Conservation (phyloP, 2,329 filamentous ascomycete genomes). For the Stagonosporopsis vannaccii region DNA sequence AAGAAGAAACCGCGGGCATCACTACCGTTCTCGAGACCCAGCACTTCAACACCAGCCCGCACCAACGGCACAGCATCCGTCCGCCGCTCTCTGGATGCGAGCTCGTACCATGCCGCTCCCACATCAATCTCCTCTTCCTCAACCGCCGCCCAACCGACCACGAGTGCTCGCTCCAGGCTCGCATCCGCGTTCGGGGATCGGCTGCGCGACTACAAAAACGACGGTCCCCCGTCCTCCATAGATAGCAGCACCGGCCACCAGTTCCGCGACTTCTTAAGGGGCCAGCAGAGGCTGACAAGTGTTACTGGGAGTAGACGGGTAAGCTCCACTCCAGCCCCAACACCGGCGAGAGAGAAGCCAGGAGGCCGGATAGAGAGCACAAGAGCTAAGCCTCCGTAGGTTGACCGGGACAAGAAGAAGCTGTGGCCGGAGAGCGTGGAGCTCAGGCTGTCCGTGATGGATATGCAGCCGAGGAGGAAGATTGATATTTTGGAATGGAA, state of each 20-base stretch:
- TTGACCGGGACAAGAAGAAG: conserved; percentile 16
- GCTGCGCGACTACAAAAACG: neutral
- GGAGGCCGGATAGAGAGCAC: neutral
- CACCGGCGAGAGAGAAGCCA: neutral
- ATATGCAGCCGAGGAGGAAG: conserved; percentile 17
- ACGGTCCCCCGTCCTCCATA: neutral
- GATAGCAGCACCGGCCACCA: conserved; percentile 7
- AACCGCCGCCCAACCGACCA: neutral
- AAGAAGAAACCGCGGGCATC: conserved; percentile 9
- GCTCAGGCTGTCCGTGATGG: conserved; percentile 20
- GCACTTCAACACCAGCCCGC: neutral
- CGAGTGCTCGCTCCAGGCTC: neutral
- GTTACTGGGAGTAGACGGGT: conserved; percentile 32
- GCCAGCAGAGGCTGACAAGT: conserved; percentile 21
- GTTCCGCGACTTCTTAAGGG: conserved; percentile 30
- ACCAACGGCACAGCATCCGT: conserved; percentile 3
- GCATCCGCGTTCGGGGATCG: neutral
- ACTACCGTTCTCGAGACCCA: conserved; percentile 4
- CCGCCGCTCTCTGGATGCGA: conserved; percentile 29
- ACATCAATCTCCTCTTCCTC: neutral
- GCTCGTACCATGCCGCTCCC: neutral
- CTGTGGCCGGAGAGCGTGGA: conserved; percentile 28
- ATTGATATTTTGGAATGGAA: conserved; percentile 30
- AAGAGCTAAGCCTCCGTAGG: conserved; percentile 25
- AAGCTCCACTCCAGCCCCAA: conserved; percentile 19